Evolutionary conservation across 2,329 filamentous ascomycete species (phyloP).

Genomic region (Chrysoporthe puriensis): DNA sequence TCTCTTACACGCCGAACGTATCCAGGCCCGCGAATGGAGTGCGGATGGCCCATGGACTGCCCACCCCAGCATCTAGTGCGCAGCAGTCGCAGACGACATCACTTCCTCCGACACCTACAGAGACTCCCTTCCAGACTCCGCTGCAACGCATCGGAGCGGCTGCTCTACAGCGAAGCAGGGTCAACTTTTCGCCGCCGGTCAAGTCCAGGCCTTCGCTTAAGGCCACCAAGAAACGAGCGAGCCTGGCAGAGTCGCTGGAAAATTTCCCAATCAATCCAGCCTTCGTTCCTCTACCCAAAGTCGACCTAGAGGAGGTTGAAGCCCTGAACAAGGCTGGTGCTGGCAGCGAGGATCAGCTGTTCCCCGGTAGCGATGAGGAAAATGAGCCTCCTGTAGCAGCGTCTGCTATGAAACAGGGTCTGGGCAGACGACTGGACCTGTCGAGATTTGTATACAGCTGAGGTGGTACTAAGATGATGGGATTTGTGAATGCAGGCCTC

Average conservation of each 20-base stretch:
- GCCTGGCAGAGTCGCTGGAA: slow-evolving; percentile 36
- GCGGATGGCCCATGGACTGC: slow-evolving; percentile 46
- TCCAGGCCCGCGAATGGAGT: slow-evolving; percentile 32
- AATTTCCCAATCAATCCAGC: slow-evolving; percentile 54
- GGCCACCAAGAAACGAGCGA: slow-evolving; percentile 32
- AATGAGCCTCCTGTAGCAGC: slow-evolving; percentile 37
- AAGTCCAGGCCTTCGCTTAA: slow-evolving; percentile 31
- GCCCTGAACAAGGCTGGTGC: slow-evolving; percentile 47
- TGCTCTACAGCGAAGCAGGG: slow-evolving; percentile 43
- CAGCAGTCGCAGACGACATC: slow-evolving; percentile 28
- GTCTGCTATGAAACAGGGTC: not conserved
- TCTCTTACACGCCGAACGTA: slow-evolving; percentile 33
- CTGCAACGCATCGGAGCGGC: slow-evolving; percentile 56
- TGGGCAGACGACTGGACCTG: slow-evolving; percentile 46
- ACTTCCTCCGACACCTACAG: slow-evolving; percentile 12
- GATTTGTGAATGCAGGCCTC: not conserved
- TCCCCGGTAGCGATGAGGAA: slow-evolving; percentile 56
- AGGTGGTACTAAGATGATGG: slow-evolving; percentile 15
- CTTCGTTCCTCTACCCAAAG: slow-evolving; percentile 58
- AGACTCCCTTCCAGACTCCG: slow-evolving; percentile 45
- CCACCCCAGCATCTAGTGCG: slow-evolving; percentile 41
- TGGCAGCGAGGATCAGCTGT: slow-evolving; percentile 62
- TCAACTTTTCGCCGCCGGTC: slow-evolving; percentile 34
- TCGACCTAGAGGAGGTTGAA: slow-evolving; percentile 57
- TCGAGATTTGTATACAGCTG: slow-evolving; percentile 51